Percentiles rank a stretch among this genome's conserved stretches.
Evolutionary conservation across 768 basidiomycete species (phyloP).

Genomic region (Daedaleopsis sinensis): DNA sequence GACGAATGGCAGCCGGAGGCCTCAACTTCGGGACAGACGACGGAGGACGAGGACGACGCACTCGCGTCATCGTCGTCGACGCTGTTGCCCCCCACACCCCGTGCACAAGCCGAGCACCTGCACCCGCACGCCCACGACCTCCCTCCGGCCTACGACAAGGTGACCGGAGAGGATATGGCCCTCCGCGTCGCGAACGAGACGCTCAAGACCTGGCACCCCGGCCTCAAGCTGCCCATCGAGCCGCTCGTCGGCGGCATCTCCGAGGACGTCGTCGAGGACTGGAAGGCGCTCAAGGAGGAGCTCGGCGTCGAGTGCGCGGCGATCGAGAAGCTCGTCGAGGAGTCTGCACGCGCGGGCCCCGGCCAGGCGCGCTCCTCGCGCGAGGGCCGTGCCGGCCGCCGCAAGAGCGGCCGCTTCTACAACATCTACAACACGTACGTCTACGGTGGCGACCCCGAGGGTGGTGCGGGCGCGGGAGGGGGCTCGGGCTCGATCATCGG

Average conservation of each 20-base stretch:
- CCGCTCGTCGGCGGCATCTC: conserved; percentile 57
- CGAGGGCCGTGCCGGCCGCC: conserved; percentile 24
- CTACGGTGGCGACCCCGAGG: conserved; percentile 46
- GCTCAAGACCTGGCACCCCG: conserved; percentile 73
- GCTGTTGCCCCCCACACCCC: conserved; percentile 71
- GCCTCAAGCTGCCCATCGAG: conserved; percentile 49
- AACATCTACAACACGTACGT: conserved; percentile 85
- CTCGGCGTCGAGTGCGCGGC: conserved; percentile 77
- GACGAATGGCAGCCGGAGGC: conserved; percentile 41
- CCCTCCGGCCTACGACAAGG: conserved; percentile 75
- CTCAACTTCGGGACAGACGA: conserved; percentile 40
- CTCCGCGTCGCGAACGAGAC: conserved; percentile 57
- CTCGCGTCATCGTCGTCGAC: conserved; percentile 77
- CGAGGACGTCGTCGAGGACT: conserved; percentile 70
- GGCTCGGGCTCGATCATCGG: conserved; percentile 25
- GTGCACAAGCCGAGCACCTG: conserved; percentile 44
- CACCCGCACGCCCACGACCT: conserved; percentile 47
- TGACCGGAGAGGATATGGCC: conserved; percentile 47
- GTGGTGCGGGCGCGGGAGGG: conserved; percentile 18
- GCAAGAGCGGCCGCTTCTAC: conserved; percentile 62
- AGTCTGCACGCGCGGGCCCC: conserved; percentile 39
- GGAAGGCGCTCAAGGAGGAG: conserved; percentile 79
- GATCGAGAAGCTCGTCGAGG: conserved; percentile 71
- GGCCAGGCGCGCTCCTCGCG: conserved; percentile 29
- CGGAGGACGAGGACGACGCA: conserved; percentile 50